Base-by-base conservation (phyloP, 2,329 filamentous ascomycete species). In the Verticillium dahliae region DNA sequence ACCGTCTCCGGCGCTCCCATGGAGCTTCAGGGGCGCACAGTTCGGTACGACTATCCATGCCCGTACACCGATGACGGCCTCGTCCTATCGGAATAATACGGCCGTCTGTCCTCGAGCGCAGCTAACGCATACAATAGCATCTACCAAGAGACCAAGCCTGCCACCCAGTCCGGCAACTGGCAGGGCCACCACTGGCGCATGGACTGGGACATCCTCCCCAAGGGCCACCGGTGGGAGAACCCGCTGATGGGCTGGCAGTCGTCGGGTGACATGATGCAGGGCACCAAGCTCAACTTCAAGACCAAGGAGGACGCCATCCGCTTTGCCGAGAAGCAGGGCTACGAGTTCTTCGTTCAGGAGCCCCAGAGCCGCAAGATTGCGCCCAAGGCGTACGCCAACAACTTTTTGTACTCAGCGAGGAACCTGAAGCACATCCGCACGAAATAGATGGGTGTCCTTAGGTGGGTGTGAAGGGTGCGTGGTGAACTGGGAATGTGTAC, bases 161-260 rank as follows among this genome's bases (percentile, higher is more conserved):
- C 95, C 39, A 97, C 94, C 54, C 95, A 99, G 78, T 98, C 94
- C 38, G 94, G 95, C 66, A 85, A 87, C 69, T 97, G 91, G 90
- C 88, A 91, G 73, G 80, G 85, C 61, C 86, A 90, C 73, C 85
- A 90, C 71, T 99, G 95, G 95, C 89, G 93, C 58, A 96, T 99
- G 92, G 95, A 99, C 76, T 99, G 95, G 95, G 95, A 99, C 74
- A 87, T 96, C 57, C 83, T 98, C 37, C 78, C 83, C 69, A 97
- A 96, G 80, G 95, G 95, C 64, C 91, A 97, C 78, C 86, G 95
- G 69, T 99, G 95, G 96, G 95, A 99, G 81, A 99, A 99, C 79
- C 91, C 90, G 56, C 79, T 99, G 74, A 99, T 99, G 86, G 95
- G 95, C 64, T 99, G 96, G 96, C 93, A 97, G 75, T 98, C 94